Conservation (phyloP, 805 yeast species). For the Komagataella pseudopastoris region DNA sequence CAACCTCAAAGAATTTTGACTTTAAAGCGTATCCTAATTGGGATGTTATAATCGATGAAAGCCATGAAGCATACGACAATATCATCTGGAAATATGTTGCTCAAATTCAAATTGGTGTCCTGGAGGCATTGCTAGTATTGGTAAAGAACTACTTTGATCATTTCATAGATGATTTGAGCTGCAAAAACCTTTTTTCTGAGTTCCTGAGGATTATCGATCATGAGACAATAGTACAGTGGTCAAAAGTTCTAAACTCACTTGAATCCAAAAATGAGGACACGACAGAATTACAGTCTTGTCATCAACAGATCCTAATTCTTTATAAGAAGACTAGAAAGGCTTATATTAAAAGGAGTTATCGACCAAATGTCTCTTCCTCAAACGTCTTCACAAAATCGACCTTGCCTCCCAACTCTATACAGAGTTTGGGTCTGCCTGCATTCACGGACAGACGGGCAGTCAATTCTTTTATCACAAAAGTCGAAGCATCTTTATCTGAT, state of each 20-base stretch:
- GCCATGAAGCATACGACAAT: constrained; percentile 28
- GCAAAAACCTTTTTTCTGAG: constrained; percentile 47
- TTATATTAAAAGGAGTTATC: constrained; percentile 57
- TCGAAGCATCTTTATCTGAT: constrained; percentile 49
- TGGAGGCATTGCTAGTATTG: constrained; percentile 63
- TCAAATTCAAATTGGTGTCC: constrained; percentile 69
- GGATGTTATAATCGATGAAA: constrained; percentile 23
- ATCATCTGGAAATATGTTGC: constrained; percentile 50
- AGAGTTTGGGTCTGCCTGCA: constrained; percentile 19
- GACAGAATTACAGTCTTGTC: constrained; percentile 9
- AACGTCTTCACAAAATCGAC: constrained; percentile 16
- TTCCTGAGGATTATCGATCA: constrained; percentile 55
- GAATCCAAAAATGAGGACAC: constrained; percentile 11
- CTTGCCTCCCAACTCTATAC: constrained; percentile 25
- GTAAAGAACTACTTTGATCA: constrained; percentile 63
- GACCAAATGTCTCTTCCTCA: constrained; percentile 34
- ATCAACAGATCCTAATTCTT: constrained; percentile 20
- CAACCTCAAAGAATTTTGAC: neutral
- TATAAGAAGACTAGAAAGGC: constrained; percentile 56
- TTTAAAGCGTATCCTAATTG: constrained; percentile 35
- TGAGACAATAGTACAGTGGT: constrained; percentile 44
- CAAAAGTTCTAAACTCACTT: constrained; percentile 16
- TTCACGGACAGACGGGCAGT: constrained; percentile 33
- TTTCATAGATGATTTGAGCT: constrained; percentile 53
- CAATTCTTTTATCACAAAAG: constrained; percentile 44